phyloP scores from a whole-genome alignment of 805 yeast species.

The Saturnispora silvae region DNA sequence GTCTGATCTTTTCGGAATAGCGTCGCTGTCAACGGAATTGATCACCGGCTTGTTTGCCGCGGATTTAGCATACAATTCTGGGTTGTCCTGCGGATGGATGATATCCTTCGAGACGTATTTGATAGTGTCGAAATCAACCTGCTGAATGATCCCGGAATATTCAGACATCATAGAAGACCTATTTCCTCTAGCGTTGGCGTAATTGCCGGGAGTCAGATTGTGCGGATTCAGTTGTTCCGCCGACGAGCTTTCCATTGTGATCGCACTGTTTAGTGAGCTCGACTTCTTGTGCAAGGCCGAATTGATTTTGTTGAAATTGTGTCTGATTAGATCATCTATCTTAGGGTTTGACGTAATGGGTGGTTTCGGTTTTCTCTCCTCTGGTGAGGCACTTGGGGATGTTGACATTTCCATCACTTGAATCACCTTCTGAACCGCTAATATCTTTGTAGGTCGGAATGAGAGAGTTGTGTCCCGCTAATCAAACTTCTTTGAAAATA shows the following conservation, averaged over 20 bases:
- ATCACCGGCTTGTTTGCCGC: background rate
- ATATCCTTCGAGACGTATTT: constrained; percentile 20
- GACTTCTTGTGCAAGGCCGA: constrained; percentile 1
- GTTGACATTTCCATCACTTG: too few species aligned
- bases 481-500: too few species aligned
- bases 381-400: too few species aligned
- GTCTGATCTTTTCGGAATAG: constrained; percentile 26
- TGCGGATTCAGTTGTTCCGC: too few species aligned
- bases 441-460: too few species aligned
- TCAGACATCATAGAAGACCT: constrained; percentile 26
- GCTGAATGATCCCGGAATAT: constrained; percentile 29
- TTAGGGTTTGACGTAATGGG: too few species aligned
- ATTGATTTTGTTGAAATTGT: constrained; percentile 1
- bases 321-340: too few species aligned
- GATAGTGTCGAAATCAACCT: constrained; percentile 27
- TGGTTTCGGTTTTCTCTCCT: too few species aligned
- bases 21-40: background rate
- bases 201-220: too few species aligned
- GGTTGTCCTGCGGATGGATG: background rate
- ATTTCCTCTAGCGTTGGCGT: constrained; percentile 11
- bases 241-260: background rate
- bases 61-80: background rate
- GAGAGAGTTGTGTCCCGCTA: too few species aligned
- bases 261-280: background rate
- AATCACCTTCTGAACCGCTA: too few species aligned